These are phyloP conservation scores for Vaccinium myrtillus DNA, from an alignment of 148 eudicot species.

Conservation along the genomic window DNA sequence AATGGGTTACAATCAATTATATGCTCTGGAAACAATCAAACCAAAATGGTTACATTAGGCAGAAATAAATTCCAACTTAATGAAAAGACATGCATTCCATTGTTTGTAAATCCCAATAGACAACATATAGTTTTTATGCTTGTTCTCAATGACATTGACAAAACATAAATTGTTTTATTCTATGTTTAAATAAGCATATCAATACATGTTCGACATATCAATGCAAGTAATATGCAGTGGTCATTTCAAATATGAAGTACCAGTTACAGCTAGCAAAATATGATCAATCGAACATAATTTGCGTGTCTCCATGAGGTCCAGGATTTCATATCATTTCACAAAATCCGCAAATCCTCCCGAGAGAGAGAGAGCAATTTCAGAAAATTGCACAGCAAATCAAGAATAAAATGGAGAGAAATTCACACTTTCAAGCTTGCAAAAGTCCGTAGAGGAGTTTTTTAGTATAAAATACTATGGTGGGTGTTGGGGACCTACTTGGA, in stretches of 20 bases:
- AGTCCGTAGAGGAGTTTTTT: neutral
- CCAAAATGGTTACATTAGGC: neutral
- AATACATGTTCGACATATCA: neutral
- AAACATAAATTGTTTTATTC: neutral
- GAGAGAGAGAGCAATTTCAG: neutral
- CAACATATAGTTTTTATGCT: neutral
- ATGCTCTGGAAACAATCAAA: constrained; percentile 1
- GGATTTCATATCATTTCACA: neutral
- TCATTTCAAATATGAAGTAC: neutral
- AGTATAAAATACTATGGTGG: neutral
- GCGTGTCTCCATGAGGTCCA: neutral
- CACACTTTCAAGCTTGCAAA: neutral
- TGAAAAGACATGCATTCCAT: neutral
- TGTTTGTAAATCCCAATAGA: neutral
- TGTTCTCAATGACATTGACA: neutral
- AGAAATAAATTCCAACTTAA: neutral
- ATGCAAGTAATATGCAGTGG: neutral
- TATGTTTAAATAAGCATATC: neutral
- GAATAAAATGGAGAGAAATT: neutral
- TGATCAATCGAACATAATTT: neutral
- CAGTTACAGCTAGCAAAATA: neutral
- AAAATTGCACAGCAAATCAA: neutral
- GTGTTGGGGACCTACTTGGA: neutral
- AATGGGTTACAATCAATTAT: neutral
- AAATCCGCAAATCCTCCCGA: neutral